Conservation (phyloP, 2,329 filamentous ascomycete species). For the Scortechinia acanthostroma region DNA sequence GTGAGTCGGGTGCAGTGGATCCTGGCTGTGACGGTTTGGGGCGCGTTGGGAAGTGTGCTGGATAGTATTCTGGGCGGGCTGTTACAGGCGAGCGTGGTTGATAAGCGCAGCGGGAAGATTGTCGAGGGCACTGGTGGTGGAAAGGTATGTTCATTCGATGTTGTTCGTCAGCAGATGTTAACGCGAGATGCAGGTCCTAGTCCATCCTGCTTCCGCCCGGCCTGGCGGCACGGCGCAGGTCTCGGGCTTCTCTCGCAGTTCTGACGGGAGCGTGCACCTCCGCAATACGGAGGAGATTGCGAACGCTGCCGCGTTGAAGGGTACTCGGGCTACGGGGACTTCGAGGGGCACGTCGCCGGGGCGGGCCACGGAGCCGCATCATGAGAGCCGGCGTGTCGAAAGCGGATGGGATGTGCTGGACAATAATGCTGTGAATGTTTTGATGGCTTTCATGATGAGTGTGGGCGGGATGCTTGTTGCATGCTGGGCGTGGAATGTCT, state of each 20-base stretch:
- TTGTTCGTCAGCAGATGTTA: conserved; percentile 13
- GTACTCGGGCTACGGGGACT: no score
- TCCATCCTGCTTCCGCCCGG: conserved; percentile 13
- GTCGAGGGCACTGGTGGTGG: conserved; percentile 83
- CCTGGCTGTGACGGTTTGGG: conserved; percentile 62
- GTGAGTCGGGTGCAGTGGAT: conserved; percentile 54
- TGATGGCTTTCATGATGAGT: conserved; percentile 82
- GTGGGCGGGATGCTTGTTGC: conserved; percentile 66
- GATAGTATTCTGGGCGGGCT: conserved; percentile 83
- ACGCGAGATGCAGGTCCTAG: conserved; percentile 3
- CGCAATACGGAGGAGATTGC: no score
- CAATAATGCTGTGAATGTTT: conserved; percentile 91
- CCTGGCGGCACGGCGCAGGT: no score
- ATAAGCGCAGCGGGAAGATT: conserved; percentile 76
- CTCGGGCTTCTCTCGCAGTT: no score
- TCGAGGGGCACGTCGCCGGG: not conserved
- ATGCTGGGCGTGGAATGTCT: no score
- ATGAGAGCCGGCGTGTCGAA: no score
- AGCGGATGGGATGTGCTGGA: conserved; percentile 71
- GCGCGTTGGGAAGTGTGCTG: conserved; percentile 71
- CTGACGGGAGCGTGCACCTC: no score
- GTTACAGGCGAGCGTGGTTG: conserved; percentile 79
- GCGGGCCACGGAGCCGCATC: conserved; percentile 16
- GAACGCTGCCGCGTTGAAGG: no score
- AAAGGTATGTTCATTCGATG: conserved; percentile 43